Evolutionary conservation across 2,329 filamentous ascomycete genomes (phyloP), one percentile per base, ranked within the genome.

Genomic region (Fusarium sp.): DNA sequence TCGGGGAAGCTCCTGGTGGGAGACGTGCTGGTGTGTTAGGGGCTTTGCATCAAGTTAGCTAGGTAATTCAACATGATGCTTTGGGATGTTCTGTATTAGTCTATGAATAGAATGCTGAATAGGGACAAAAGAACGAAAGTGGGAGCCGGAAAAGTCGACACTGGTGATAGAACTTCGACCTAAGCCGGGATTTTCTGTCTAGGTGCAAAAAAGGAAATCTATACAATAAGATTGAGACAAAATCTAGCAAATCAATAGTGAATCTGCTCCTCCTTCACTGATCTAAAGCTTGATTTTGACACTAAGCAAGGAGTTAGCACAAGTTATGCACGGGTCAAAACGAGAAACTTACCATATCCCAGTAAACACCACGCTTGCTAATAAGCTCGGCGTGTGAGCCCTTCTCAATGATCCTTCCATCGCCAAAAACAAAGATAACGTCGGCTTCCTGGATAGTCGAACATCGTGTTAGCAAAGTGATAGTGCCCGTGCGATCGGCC

Each of bases 391-490:
- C 12, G 10, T 85, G 84, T 1, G 72, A 78, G 0, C 84, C 84
- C 56, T 75, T 75, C 65, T 85, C 83, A 1, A 83, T 71, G n/a
- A 85, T 76, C 13, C 54, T 74, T 0, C 84, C 84, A 1, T 81
- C 77, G 5, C 80, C 79, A 60, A 86, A 76, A 0, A 86, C 79
- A 52, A 83, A 84, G 34, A 86, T 85, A 1, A 78, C 68, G 66
- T 85, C 82, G 1, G 83, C 83, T 9, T 77, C 79, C 50, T 80
- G 76, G 9, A 86, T 80, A 2, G 82, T n/a, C n/a, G n/a, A n/a
- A n/a, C n/a, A n/a, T n/a, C n/a, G n/a, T n/a, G n/a, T n/a, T n/a
- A n/a, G n/a, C n/a, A n/a, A n/a, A n/a, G n/a, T n/a, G n/a, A n/a
- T n/a, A n/a, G n/a, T n/a, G n/a, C n/a, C n/a, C n/a, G n/a, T n/a